Percentiles rank a stretch among this genome's conserved stretches.
phyloP scores from a whole-genome alignment of 495 filamentous ascomycete genomes.

The Tuber aestivum region DNA sequence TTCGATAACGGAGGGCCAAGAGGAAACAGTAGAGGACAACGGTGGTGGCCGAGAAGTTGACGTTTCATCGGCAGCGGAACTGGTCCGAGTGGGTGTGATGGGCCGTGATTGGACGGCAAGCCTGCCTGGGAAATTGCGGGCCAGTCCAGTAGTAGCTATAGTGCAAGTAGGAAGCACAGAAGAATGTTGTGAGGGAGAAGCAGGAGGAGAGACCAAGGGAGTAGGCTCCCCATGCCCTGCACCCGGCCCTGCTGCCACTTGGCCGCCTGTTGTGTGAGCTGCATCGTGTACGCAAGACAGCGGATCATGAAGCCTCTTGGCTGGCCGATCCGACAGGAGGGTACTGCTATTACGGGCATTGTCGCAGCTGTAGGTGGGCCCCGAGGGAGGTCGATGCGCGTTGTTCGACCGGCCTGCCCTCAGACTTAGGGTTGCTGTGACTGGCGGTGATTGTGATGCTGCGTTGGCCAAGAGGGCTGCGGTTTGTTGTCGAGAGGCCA shows the following conservation, averaged over 20 bases:
- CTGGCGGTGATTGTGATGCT: background rate
- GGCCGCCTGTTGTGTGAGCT: constrained; percentile 1
- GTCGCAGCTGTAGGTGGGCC: background rate
- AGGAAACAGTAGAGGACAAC: background rate
- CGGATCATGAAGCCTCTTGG: background rate
- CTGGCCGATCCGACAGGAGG: constrained; percentile 1
- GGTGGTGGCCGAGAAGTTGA: constrained; percentile 1
- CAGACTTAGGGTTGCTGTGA: background rate
- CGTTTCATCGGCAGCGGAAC: background rate
- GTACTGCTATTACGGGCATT: constrained; percentile 4
- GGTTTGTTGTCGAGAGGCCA: constrained; percentile 3
- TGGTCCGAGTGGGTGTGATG: background rate
- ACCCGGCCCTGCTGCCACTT: background rate
- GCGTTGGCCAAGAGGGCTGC: background rate
- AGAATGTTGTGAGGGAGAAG: background rate
- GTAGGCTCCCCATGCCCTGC: background rate
- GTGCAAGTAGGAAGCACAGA: background rate
- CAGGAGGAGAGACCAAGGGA: background rate
- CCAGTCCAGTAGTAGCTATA: background rate
- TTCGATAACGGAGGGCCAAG: background rate
- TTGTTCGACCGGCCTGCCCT: background rate
- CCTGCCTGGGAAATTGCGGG: background rate
- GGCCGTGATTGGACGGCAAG: background rate
- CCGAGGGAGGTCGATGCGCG: constrained; percentile 3
- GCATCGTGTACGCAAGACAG: background rate